Evolutionary conservation across 2,329 filamentous ascomycete genomes (phyloP), one percentile per base, ranked within the genome.

Genomic region (Fusarium goolgardi): DNA sequence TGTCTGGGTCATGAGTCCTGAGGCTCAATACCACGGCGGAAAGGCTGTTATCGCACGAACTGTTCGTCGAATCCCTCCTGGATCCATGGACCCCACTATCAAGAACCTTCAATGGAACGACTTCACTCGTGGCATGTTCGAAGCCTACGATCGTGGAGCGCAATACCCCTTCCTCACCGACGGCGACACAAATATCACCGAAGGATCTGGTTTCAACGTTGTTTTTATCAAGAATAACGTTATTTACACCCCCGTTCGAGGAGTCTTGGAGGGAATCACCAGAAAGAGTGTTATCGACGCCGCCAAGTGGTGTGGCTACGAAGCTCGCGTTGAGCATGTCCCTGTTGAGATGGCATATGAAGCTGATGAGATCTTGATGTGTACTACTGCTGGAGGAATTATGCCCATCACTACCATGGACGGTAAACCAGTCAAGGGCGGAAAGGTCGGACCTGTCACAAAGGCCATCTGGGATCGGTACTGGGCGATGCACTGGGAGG

Each of bases 91-190:
- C 64, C 84, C 83, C 0, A 85, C 82, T 0, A 75, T 85, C 31
- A 85, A 85, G 77, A 85, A 85, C 64, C 72, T 83, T 18, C 81
- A 85, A 56, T 85, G 83, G 83, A 82, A 83, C 2, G 83, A 86
- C 71, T 70, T 84, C 3, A 79, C 76, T 2, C 75, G 82, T 0
- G 82, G 76, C 1, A 67, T 85, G 58, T 78, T 82, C 29, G 84
- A 86, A 70, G 83, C 82, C 0, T 51, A 63, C 0, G 83, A 85
- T 62, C 80, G 83, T 1, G 81, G 79, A 0, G 82, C 83, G 0
- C 71, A 63, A 1, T 84, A 84, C 54, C 83, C 84, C 0, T 85
- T 86, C 67, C 68, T 85, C 13, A 84, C 81, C 0, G 83, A 85
- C 63, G 82, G 83, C 2, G 82, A 85, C 47, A 75, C 75, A 10